phyloP scores from a whole-genome alignment of 106 monocot genomes.

The Acorus gramineus region DNA sequence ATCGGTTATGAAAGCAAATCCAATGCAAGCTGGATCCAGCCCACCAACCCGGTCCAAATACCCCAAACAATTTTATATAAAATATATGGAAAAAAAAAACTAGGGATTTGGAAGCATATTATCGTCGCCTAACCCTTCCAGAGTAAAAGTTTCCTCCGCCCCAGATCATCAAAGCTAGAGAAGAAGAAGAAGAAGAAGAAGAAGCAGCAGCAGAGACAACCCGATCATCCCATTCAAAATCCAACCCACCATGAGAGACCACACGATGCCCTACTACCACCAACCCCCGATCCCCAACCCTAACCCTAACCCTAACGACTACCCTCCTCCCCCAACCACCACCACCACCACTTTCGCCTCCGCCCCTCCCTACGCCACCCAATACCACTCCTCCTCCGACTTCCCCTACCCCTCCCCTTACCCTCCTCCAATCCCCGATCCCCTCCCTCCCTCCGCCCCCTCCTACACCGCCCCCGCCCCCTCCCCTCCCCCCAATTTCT shows the following conservation, averaged over 20 bases:
- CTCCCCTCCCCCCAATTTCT: constrained; percentile 11
- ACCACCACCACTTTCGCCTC: constrained; percentile 35
- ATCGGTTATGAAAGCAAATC: too few relatives aligned
- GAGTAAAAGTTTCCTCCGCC: too few relatives aligned
- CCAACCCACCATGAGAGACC: constrained; percentile 10
- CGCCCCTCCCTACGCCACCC: constrained; percentile 47
- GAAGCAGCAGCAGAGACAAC: too few relatives aligned
- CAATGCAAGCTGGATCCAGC: too few relatives aligned
- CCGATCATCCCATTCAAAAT: too few relatives aligned
- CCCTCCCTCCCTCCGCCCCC: constrained; percentile 14
- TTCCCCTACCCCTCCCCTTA: constrained; percentile 14
- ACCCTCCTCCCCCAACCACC: constrained; percentile 17
- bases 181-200: too few relatives aligned
- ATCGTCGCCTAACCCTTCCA: too few relatives aligned
- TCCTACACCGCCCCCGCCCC: constrained; percentile 8
- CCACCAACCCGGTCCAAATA: too few relatives aligned
- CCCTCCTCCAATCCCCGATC: constrained; percentile 18
- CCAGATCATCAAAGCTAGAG: too few relatives aligned
- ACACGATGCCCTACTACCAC: constrained; percentile 37
- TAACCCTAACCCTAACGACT: constrained; percentile 21
- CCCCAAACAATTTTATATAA: too few relatives aligned
- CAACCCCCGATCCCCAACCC: constrained; percentile 20
- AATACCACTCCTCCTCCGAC: background rate
- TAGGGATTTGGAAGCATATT: too few relatives aligned
- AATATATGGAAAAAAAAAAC: too few relatives aligned